These are phyloP conservation scores for Coniochaeta hoffmannii DNA, from an alignment of 2,329 filamentous ascomycete genomes.

Conservation along the genomic window DNA sequence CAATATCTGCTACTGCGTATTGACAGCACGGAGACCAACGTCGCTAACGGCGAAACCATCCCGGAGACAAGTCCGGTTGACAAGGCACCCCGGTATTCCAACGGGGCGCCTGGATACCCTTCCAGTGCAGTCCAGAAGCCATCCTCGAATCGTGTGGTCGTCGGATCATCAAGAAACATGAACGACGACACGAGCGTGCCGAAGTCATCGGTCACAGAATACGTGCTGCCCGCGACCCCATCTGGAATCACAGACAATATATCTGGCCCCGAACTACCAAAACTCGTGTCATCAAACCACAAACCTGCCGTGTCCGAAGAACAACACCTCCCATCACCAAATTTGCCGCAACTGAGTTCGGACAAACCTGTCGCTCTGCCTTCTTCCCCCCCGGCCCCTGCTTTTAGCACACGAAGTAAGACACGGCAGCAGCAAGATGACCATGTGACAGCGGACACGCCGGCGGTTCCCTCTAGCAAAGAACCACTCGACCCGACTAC, in stretches of 20 bases:
- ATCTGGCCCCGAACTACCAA: background rate
- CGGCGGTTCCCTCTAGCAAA: background rate
- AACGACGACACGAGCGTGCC: background rate
- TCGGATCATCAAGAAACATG: background rate
- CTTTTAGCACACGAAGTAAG: slow-evolving; percentile 10
- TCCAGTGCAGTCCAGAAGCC: background rate
- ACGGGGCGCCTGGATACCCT: background rate
- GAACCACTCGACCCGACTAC: slow-evolving; percentile 2
- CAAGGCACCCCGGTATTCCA: background rate
- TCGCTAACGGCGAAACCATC: slow-evolving; percentile 16
- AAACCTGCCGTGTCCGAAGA: background rate
- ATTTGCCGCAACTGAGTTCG: background rate
- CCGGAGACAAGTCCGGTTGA: slow-evolving; percentile 22
- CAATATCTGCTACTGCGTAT: background rate
- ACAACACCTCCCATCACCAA: background rate
- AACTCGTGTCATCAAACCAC: background rate
- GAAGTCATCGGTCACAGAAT: slow-evolving; percentile 2
- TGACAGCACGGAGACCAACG: slow-evolving; percentile 5
- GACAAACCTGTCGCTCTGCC: slow-evolving; percentile 3
- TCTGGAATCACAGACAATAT: background rate
- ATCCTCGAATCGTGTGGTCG: background rate
- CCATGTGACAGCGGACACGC: background rate
- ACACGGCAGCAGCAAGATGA: background rate
- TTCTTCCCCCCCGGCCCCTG: slow-evolving; percentile 16
- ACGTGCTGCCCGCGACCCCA: background rate